Evolutionary conservation across 768 basidiomycete species (phyloP).

Genomic region (Phallus indusiatus): DNA sequence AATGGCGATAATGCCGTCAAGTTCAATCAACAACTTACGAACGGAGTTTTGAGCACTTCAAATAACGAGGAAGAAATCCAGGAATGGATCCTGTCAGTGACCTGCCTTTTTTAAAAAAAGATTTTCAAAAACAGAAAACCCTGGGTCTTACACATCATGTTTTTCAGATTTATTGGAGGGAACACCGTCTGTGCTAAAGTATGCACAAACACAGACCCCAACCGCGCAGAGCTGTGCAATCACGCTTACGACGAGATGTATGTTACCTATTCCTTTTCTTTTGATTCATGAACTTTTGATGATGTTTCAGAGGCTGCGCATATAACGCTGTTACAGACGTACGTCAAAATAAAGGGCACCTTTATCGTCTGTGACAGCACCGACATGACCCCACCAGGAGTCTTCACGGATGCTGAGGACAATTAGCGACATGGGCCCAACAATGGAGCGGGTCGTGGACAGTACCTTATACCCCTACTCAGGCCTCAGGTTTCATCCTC

Average conservation of each 20-base stretch:
- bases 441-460: conserved; percentile 3
- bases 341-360: conserved; percentile 10
- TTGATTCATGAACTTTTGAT: neutral
- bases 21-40: neutral
- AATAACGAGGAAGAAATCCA: conserved; percentile 6
- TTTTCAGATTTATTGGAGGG: conserved; percentile 10
- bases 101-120: no score
- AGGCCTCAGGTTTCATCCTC: conserved; percentile 4
- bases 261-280: neutral
- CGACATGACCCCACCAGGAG: conserved; percentile 11
- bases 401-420: conserved; percentile 9
- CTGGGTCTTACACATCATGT: neutral
- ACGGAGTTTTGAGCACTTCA: neutral
- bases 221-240: conserved; percentile 10
- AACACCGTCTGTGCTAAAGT: conserved; percentile 13
- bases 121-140: no score
- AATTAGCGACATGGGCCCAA: conserved; percentile 10
- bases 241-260: conserved; percentile 13
- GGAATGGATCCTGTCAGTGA: conserved; percentile 11
- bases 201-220: conserved; percentile 12
- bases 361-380: conserved; percentile 12
- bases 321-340: conserved; percentile 13
- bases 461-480: conserved; percentile 7
- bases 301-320: conserved; percentile 5
- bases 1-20: neutral